Evolutionary conservation across 1,284 basidiomycete species (phyloP), one percentile per base, ranked within the genome.

Genomic region (Heterobasidion annosum): DNA sequence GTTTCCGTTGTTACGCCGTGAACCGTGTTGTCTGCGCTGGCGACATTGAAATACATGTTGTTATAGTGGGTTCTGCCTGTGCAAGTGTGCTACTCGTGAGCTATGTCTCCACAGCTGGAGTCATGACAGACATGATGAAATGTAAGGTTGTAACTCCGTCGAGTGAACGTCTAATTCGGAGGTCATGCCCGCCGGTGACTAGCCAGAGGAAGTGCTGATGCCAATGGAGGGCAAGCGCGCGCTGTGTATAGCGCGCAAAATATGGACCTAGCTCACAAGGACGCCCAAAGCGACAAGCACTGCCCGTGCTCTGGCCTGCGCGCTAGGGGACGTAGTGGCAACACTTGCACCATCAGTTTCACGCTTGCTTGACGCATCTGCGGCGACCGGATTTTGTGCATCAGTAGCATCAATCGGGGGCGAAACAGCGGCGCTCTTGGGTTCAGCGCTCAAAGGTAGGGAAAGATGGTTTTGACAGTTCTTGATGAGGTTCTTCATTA

Each of bases 401-500:
- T 25, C 25, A 25, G 25, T 25, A 25, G 25, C 25, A 25, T 25
- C 25, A 25, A 25, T 4, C 25, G 25, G 25, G 25, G 3, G 25
- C 25, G 25, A 25, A 4, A 4, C 25, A 25, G 25, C 3, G 25
- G 25, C 1, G 25, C 25, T 3, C 25, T 25, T 25, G 4, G 46
- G 15, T 8, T 25, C 19, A 16, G 19, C 13, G n/a, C 9, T 25
- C 33, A 8, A 25, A 25, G 19, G 16, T 40, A 40, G 10, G 45
- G 45, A 10, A 9, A 47, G 45, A 16, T 32, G 45, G 45, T 47
- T 32, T 47, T 47, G 48, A 56, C 75, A 78, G 13, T 68, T 62
- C 43, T 69, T 69, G 19, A 75, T 56, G 37, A 79, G 60, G 9
- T 63, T 65, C 70, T 70, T 48, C 34, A 42, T 9, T 15, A 2